phyloP scores from a whole-genome alignment of 208 protist genomes.

The Leishmania guyanensis region DNA sequence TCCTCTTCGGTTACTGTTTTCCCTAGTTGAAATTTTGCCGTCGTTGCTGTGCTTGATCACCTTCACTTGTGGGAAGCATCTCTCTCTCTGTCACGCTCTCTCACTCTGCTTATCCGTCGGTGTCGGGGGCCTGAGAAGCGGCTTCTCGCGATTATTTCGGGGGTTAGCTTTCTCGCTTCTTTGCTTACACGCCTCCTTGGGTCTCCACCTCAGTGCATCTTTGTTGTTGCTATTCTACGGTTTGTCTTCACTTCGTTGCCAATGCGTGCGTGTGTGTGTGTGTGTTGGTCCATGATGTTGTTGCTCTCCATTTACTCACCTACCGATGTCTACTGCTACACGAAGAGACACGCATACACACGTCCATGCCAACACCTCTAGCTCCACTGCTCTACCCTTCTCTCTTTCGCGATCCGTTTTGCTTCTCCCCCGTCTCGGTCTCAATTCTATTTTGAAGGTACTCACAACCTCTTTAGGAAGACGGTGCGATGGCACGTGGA shows the following conservation, averaged over 20 bases:
- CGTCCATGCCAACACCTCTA: neutral
- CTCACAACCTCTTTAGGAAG: neutral
- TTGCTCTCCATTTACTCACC: neutral
- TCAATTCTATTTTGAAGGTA: neutral
- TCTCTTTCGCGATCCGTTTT: neutral
- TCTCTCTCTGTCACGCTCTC: neutral
- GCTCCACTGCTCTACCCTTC: neutral
- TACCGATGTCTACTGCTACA: neutral
- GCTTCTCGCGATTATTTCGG: no score
- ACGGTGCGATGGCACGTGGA: neutral
- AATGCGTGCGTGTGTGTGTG: neutral
- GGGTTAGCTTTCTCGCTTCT: no score
- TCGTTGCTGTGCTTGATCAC: neutral
- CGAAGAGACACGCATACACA: neutral
- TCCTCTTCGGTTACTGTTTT: neutral
- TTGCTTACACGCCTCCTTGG: no score
- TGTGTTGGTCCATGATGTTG: neutral
- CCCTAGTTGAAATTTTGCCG: neutral
- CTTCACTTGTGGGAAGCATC: no score
- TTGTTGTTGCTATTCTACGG: no score
- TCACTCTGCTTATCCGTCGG: no score
- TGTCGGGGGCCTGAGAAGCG: neutral
- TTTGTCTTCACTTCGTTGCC: neutral
- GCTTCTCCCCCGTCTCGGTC: neutral
- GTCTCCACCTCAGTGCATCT: no score